Evolutionary conservation across 192 early-diverging fungal genomes (phyloP).

Genomic region (Dissophora ornata): DNA sequence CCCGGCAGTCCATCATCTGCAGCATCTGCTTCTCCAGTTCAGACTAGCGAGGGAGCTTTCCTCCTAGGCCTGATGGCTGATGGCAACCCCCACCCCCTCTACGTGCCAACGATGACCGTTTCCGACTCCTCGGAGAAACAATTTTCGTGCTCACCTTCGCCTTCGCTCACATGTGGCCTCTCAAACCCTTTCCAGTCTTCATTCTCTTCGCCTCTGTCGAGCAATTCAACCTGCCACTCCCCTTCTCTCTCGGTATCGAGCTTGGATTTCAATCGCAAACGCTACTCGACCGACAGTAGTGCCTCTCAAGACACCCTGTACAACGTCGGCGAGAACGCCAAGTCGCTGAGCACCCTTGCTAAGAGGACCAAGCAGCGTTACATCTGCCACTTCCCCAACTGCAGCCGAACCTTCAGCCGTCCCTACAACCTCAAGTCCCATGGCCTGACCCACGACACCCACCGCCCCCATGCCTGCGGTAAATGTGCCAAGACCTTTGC

Average conservation of each 20-base stretch:
- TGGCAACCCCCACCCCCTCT: constrained; percentile 12
- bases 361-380: constrained; percentile 11
- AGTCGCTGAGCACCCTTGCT: background rate
- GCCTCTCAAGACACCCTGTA: constrained; percentile 13
- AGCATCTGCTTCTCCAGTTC: background rate
- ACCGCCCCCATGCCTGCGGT: constrained; percentile 73
- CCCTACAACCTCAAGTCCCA: constrained; percentile 80
- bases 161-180: background rate
- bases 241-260: constrained; percentile 4
- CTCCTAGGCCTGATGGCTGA: constrained; percentile 2
- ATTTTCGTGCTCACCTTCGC: too few species aligned
- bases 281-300: background rate
- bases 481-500: constrained; percentile 82
- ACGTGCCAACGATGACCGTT: background rate
- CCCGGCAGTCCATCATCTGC: constrained; percentile 6
- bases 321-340: too few species aligned
- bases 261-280: constrained; percentile 4
- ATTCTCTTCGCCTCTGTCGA: background rate
- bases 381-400: constrained; percentile 38
- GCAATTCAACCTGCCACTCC: constrained; percentile 4
- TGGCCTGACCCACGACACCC: constrained; percentile 68
- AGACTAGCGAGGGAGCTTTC: background rate
- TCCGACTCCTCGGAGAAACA: background rate
- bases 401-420: constrained; percentile 73
- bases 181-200: background rate